A percentile compares a stretch with the other conserved stretches of the same genome.
phyloP scores from a whole-genome alignment of 2,329 filamentous ascomycete species.

The Trichophyton verrucosum region DNA sequence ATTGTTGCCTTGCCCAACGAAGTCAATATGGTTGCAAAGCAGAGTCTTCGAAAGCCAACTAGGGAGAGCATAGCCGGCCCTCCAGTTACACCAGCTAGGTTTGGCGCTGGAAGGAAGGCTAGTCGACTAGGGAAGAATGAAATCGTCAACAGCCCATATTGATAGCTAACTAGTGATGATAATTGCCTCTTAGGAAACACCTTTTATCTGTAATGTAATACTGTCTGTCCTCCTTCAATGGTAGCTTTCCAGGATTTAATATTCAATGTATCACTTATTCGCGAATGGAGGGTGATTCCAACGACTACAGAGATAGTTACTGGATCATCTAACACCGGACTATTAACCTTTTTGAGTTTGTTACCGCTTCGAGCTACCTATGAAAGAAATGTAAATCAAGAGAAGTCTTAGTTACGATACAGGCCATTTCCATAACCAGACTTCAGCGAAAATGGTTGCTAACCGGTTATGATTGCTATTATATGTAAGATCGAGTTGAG shows the following conservation, averaged over 20 bases:
- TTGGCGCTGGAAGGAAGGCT: conserved; percentile 39
- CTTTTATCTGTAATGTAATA: not conserved
- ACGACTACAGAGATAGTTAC: too few relatives aligned
- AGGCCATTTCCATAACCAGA: not conserved
- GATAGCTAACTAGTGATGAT: conserved; percentile 7
- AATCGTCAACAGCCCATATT: conserved; percentile 64
- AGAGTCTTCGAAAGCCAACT: conserved; percentile 73
- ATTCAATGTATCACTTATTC: too few relatives aligned
- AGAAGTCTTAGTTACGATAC: not conserved
- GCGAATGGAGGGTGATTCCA: too few relatives aligned
- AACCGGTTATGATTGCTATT: not conserved
- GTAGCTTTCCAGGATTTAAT: not conserved
- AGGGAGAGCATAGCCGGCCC: conserved; percentile 74
- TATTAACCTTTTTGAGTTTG: too few relatives aligned
- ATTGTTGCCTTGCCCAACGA: conserved; percentile 95
- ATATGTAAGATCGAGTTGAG: not conserved
- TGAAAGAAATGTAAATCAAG: too few relatives aligned
- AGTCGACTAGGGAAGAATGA: conserved; percentile 55
- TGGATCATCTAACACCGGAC: too few relatives aligned
- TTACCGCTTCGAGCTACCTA: too few relatives aligned
- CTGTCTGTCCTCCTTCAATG: not conserved
- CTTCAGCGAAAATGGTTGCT: not conserved
- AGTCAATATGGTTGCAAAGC: conserved; percentile 91
- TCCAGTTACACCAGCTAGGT: conserved; percentile 36
- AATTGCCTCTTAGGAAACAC: not conserved